These are phyloP conservation scores for Crepidotus variabilis DNA, from an alignment of 768 basidiomycete genomes.

Conservation along the genomic window DNA sequence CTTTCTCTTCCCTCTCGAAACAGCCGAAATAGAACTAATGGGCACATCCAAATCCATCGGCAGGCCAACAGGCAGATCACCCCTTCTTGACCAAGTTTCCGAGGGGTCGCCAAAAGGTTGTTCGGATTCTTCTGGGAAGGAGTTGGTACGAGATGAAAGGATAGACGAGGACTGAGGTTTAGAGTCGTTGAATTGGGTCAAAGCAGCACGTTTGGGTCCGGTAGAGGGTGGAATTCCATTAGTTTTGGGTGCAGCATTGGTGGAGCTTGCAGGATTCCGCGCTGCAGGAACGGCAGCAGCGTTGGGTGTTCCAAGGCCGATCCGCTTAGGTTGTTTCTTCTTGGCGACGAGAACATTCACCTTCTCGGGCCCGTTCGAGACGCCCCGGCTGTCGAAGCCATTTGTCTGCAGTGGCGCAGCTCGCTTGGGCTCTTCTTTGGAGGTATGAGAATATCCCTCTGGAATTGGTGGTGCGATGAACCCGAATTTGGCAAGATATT, in stretches of 20 bases:
- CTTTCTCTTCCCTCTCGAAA: slow-evolving; percentile 48
- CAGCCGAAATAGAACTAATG: slow-evolving; percentile 41
- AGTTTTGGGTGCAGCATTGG: slow-evolving; percentile 10
- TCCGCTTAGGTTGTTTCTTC: slow-evolving; percentile 53
- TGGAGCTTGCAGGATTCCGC: slow-evolving; percentile 6
- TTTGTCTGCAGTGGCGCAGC: slow-evolving; percentile 22
- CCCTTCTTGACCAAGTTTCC: slow-evolving; percentile 31
- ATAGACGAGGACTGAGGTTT: slow-evolving; percentile 12
- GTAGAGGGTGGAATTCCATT: slow-evolving; percentile 11
- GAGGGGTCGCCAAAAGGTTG: slow-evolving; percentile 41
- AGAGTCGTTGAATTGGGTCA: slow-evolving; percentile 25
- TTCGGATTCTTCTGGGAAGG: slow-evolving; percentile 48
- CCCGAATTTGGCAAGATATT: slow-evolving; percentile 80
- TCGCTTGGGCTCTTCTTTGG: slow-evolving; percentile 27
- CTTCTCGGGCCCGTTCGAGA: slow-evolving; percentile 45
- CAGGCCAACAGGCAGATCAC: slow-evolving; percentile 13
- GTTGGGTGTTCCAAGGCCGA: slow-evolving; percentile 6
- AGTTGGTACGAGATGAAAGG: slow-evolving; percentile 16
- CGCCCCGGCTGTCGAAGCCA: slow-evolving; percentile 34
- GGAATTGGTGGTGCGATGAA: slow-evolving; percentile 67
- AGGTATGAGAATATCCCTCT: slow-evolving; percentile 63
- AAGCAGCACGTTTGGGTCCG: slow-evolving; percentile 31
- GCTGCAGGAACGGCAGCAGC: slow-evolving; percentile 3
- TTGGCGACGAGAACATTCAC: slow-evolving; percentile 77
- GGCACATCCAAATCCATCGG: slow-evolving; percentile 49